phyloP scores from a whole-genome alignment of 192 early-diverging fungal species.

The Podila clonocystis region DNA sequence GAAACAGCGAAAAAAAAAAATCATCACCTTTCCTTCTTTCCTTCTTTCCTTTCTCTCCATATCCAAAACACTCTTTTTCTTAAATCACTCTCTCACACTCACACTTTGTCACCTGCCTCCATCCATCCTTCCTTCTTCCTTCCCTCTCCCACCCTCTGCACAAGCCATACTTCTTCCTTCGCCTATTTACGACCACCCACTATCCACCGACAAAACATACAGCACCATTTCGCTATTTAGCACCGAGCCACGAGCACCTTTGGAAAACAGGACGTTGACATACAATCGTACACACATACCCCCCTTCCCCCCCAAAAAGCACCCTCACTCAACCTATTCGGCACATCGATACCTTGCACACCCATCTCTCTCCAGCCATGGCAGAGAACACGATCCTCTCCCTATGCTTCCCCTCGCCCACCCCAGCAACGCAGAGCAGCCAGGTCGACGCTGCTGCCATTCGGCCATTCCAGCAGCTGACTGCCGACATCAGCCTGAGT shows the following conservation, averaged over 20 bases:
- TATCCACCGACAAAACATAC: background rate
- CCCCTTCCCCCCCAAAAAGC: background rate
- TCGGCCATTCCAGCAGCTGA: constrained; percentile 30
- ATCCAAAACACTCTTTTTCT: background rate
- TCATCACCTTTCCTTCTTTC: too few species aligned
- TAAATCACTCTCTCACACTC: background rate
- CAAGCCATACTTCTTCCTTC: background rate
- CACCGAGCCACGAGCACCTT: too few species aligned
- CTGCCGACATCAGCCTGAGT: constrained; percentile 19
- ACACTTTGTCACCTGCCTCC: background rate
- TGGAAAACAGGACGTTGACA: too few species aligned
- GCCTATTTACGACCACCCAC: background rate
- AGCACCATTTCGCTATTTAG: background rate
- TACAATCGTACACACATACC: too few species aligned
- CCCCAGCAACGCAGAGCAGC: constrained; percentile 8
- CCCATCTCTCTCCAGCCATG: constrained; percentile 24
- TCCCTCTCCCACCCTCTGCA: background rate
- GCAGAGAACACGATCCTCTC: constrained; percentile 46
- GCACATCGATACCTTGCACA: constrained; percentile 9
- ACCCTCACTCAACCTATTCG: constrained; percentile 10
- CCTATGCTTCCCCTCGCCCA: constrained; percentile 39
- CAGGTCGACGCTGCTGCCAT: constrained; percentile 23
- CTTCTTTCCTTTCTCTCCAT: constrained; percentile 1
- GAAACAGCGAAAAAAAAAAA: too few species aligned
- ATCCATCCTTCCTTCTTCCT: background rate